Evolutionary conservation across 2,329 filamentous ascomycete species (phyloP), one percentile per base, ranked within the genome.

Genomic region (Xylariales sp.): DNA sequence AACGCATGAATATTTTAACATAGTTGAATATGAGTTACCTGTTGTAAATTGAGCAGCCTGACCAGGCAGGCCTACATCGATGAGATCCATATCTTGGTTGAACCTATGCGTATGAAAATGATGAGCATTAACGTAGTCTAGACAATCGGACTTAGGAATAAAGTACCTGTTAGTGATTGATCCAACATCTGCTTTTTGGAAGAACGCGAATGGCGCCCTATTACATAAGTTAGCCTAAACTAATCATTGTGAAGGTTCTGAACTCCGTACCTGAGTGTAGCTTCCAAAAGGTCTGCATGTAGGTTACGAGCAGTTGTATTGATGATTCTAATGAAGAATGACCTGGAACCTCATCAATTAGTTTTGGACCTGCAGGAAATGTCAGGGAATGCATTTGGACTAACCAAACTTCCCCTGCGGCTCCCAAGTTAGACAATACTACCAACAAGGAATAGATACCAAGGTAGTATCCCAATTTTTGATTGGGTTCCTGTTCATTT

Each of bases 381-480:
- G n/a, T n/a, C n/a, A n/a, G n/a, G n/a, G n/a, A n/a, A n/a, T n/a
- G n/a, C n/a, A n/a, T n/a, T n/a, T n/a, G n/a, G n/a, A n/a, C 33
- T 14, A 6, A 25, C 33, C 33, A 35, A 8, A 12, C 13, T 18
- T 35, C 33, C 5, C 18, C 33, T 10, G 20, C 14, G 6, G 17
- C 25, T 6, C 18, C 11, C 32, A 29, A 31, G 14, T 31, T 23
- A 14, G 41, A 27, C 11, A 19, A 21, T 4, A 43, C 41, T 37
- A 40, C 32, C 7, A 29, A 29, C 3, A 40, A 6, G 19, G 33
- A 40, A 15, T 51, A 54, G 8, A 52, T 39, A 2, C 49, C 50
- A 3, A 54, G 44, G 23, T 50, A 54, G 29, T 50, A 48, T 4
- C 43, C 50, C 3, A 45, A 36, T 5, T 29, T 37, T 8, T 37